Base-by-base conservation (phyloP, 1,284 basidiomycete genomes). In the Spongispora temasekensis region DNA sequence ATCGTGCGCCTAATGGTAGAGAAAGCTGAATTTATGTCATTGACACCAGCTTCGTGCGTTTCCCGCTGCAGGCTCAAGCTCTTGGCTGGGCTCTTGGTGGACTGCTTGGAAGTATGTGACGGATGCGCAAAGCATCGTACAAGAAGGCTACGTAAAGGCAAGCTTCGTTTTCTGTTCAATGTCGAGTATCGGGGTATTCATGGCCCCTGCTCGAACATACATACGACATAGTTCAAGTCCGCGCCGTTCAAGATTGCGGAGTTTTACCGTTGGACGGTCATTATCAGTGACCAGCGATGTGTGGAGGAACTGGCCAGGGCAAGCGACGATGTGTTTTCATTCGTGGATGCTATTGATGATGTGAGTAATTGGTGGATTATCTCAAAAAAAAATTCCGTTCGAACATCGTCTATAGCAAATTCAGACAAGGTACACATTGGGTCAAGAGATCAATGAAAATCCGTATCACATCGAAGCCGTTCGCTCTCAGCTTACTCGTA, bases 231-330 rank as follows among this genome's bases (percentile, higher is more conserved):
- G 58, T 17, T 48, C 55, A 74, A 71, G 15, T 68, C 70, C 2
- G 58, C 60, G 0, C 66, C 72, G 4, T 84, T 82, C 74, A 82
- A 79, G 60, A 61, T 84, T 1, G 69, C 81, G 0, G 67, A 72
- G 2, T 59, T 75, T 2, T 68, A 70, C 28, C 64, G 66, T 37
- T 84, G 81, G 82, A 58, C 74, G 0, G 72, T 84, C 19, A 42
- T 83, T 27, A 60, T 81, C 2, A 75, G 67, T 30, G 75, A 68
- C 5, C 69, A 62, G 0, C 64, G 71, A n/a, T 63, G 76, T n/a
- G 64, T 81, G 8, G 77, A 81, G 4, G 81, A 84, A 46, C 52
- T 83, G 13, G 68, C 75, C 3, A 77, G 67, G 34, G 75, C 77
- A 1, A 67, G 74, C 0, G 79, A 79, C 21, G 75, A 79, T 17